Conservation (phyloP, 1,284 basidiomycete genomes). For the Taiwanofungus camphoratus region DNA sequence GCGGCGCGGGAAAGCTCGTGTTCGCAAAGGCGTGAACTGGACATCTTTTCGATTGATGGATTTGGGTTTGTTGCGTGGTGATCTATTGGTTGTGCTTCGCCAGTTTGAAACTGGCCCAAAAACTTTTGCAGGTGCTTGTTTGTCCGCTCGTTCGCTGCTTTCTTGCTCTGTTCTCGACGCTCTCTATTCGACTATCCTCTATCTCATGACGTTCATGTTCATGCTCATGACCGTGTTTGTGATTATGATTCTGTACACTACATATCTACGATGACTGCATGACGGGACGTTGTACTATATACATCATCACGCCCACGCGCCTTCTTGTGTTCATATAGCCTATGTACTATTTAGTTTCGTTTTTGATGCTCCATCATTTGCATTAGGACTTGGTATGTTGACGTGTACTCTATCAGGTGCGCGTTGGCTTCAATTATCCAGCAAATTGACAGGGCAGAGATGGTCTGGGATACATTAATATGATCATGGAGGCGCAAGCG, state of each 20-base stretch:
- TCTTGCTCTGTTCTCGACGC: slow-evolving; percentile 14
- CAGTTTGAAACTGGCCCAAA: slow-evolving; percentile 16
- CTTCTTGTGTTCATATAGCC: slow-evolving; percentile 14
- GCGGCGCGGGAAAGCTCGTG: slow-evolving; percentile 41
- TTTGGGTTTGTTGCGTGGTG: slow-evolving; percentile 10
- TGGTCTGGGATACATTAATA: too few relatives aligned
- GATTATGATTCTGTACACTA: slow-evolving; percentile 20
- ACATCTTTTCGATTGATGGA: slow-evolving; percentile 8
- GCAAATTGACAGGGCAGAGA: too few relatives aligned
- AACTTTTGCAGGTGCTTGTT: slow-evolving; percentile 8
- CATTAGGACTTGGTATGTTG: too few relatives aligned
- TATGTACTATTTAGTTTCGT: slow-evolving; percentile 11
- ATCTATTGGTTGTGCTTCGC: slow-evolving; percentile 8
- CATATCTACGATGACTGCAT: slow-evolving; percentile 8
- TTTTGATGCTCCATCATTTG: too few relatives aligned
- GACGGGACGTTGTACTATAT: slow-evolving; percentile 20
- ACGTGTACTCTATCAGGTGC: too few relatives aligned
- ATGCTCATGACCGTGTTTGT: slow-evolving; percentile 18
- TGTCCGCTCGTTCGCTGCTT: slow-evolving; percentile 7
- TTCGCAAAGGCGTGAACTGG: slow-evolving; percentile 35
- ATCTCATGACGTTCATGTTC: slow-evolving; percentile 4
- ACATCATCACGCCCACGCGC: slow-evolving; percentile 12
- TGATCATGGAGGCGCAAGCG: too few relatives aligned
- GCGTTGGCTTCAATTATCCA: too few relatives aligned
- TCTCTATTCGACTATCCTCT: slow-evolving; percentile 9